Conservation (phyloP, 768 basidiomycete species). For the Lactarius evosmus region DNA sequence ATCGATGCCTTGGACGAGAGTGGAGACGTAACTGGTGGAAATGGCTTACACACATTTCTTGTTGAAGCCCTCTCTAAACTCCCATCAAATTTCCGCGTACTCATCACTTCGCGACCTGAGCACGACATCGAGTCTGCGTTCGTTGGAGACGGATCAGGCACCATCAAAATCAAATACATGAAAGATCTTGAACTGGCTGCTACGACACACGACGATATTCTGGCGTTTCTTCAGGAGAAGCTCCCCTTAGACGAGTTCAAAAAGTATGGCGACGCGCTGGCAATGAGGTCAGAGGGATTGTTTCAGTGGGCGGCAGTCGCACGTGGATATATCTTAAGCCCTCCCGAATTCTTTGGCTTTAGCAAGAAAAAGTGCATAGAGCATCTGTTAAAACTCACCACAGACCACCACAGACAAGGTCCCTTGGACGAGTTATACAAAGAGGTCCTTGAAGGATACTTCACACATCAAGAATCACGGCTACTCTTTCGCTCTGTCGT, state of each 20-base stretch:
- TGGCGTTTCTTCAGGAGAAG: background rate
- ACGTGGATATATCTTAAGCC: background rate
- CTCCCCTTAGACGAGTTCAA: background rate
- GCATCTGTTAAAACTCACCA: background rate
- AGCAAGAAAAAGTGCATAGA: background rate
- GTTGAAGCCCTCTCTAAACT: background rate
- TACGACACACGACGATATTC: background rate
- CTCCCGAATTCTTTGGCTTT: background rate
- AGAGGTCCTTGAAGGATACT: background rate
- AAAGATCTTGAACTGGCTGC: background rate
- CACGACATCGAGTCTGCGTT: background rate
- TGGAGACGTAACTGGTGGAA: background rate
- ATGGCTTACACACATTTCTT: background rate
- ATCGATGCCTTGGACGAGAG: constrained; percentile 4
- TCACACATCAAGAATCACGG: background rate
- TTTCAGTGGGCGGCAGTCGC: constrained; percentile 10
- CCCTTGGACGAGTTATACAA: constrained; percentile 5
- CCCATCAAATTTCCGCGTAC: background rate
- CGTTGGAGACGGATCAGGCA: too few species aligned
- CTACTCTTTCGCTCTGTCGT: background rate
- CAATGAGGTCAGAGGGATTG: background rate
- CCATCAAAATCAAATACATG: background rate
- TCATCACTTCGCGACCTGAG: constrained; percentile 1
- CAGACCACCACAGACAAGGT: background rate
- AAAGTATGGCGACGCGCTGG: background rate